Base-by-base conservation (phyloP, 768 basidiomycete genomes). In the Amanita jacksonii region DNA sequence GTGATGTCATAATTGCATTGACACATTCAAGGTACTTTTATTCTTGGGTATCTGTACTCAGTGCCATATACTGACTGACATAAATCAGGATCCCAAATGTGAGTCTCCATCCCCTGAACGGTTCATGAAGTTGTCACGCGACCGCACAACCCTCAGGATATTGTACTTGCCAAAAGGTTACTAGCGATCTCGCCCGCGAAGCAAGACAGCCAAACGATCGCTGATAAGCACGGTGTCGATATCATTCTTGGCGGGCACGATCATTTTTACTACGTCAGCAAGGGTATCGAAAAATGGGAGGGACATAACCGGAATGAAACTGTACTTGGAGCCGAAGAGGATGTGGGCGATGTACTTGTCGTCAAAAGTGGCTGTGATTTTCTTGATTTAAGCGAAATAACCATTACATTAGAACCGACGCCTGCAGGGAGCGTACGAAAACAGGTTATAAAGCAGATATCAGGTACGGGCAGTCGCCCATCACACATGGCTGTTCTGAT, bases 281-380 rank as follows among this genome's bases (percentile, higher is more conserved):
- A 70, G 51, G 87, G 84, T 8, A 72, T 77, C 12, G 69, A 65
- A 31, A 57, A 64, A 4, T 89, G 85, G 85, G 75, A 83, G 20
- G 72, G 69, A 42, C 81, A 78, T 48, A 74, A 88, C 49, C 55
- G 68, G 15, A 62, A 58, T 3, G 52, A 69, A 34, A 57, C 65
- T 3, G 69, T 74, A 22, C 69, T 82, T 12, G 89, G 85, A 22
- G 77, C 78, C 5, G 84, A 88, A 52, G 66, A 63, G n/a, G 86
- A 88, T 51, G 54, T 73, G 1, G 85, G 85, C 3, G 78, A 85
- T 38, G 66, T 85, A 23, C 65, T 88, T 15, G 68, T 85, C 15
- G 66, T 91, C 48, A 93, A 93, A 62, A 90, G 86, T 54, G 91
- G 91, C 6, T 85, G 81, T 2, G 89, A 94, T 62, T 94, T 94